A percentile compares a stretch with the other conserved stretches of the same genome.
phyloP scores from a whole-genome alignment of 192 early-diverging fungal species.

The Coemansia sp. region DNA sequence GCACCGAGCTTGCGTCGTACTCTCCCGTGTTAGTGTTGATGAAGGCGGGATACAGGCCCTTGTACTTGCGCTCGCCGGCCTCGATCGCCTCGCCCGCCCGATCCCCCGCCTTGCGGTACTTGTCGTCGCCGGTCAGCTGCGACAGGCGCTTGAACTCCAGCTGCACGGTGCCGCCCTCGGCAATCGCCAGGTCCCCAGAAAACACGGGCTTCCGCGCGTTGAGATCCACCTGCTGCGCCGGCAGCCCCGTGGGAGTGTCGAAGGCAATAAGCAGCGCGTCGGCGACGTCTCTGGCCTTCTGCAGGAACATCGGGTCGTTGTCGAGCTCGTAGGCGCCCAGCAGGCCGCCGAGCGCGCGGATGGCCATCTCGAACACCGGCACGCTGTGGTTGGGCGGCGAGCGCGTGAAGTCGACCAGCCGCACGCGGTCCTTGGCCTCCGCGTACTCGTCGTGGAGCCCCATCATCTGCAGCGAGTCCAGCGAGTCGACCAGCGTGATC shows the following conservation, averaged over 20 bases:
- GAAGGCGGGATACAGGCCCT: slow-evolving; percentile 79
- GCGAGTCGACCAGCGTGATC: slow-evolving; percentile 80
- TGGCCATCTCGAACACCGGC: slow-evolving; percentile 79
- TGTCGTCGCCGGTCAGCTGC: slow-evolving; percentile 70
- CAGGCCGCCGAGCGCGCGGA: slow-evolving; percentile 83
- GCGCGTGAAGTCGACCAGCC: slow-evolving; percentile 55
- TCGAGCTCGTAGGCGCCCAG: slow-evolving; percentile 78
- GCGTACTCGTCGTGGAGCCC: slow-evolving; percentile 72
- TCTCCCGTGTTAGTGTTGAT: slow-evolving; percentile 26
- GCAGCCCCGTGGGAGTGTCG: slow-evolving; percentile 66
- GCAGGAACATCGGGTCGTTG: slow-evolving; percentile 63
- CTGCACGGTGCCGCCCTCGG: slow-evolving; percentile 84
- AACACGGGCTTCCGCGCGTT: slow-evolving; percentile 10
- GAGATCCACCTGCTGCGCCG: slow-evolving; percentile 62
- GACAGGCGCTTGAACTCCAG: slow-evolving; percentile 85
- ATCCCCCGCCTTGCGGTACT: slow-evolving; percentile 74
- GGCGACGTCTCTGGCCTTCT: slow-evolving; percentile 75
- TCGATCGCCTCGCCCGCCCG: slow-evolving; percentile 57
- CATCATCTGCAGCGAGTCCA: slow-evolving; percentile 85
- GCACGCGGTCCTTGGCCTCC: slow-evolving; percentile 67
- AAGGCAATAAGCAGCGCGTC: slow-evolving; percentile 74
- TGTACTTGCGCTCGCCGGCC: slow-evolving; percentile 36
- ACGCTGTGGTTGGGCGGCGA: slow-evolving; percentile 8
- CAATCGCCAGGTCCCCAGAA: slow-evolving; percentile 24
- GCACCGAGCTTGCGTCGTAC: slow-evolving; percentile 34